These are phyloP conservation scores for Diplotaxis tenuifolia DNA, from an alignment of 345 rosid genomes.

Conservation along the genomic window DNA sequence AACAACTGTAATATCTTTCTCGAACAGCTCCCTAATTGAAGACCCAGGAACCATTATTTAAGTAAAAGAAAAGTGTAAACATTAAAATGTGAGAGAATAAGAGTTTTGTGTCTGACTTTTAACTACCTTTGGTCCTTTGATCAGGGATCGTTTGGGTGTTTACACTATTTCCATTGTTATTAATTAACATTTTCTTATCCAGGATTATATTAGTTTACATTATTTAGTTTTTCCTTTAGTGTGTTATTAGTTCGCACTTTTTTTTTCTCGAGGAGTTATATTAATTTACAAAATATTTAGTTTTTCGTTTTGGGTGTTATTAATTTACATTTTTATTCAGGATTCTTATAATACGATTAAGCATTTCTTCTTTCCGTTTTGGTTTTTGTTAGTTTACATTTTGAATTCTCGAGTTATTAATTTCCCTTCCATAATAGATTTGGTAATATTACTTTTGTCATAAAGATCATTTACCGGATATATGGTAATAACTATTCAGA, in stretches of 20 bases:
- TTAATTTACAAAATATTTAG: not conserved
- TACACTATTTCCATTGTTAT: not conserved
- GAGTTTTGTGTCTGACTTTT: constrained; percentile 16
- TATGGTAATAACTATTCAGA: not conserved
- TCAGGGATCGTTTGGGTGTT: not conserved
- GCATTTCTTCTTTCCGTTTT: not conserved
- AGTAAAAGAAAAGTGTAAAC: constrained; percentile 2
- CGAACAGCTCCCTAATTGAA: constrained; percentile 43
- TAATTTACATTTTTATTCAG: constrained; percentile 3
- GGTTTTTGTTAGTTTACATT: not conserved
- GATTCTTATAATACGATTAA: not conserved
- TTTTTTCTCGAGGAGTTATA: not conserved
- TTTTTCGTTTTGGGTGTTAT: constrained; percentile 1
- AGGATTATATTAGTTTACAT: not conserved
- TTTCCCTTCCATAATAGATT: not conserved
- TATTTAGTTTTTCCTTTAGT: not conserved
- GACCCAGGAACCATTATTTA: constrained; percentile 27
- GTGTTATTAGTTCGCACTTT: not conserved
- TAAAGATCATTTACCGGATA: not conserved
- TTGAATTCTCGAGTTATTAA: not conserved
- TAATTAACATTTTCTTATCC: not conserved
- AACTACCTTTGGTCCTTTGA: not conserved
- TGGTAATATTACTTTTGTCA: not conserved
- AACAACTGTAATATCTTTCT: constrained; percentile 78
- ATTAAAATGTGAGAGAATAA: not conserved